Evolutionary conservation across 192 early-diverging fungal species (phyloP), one percentile per base, ranked within the genome.

Genomic region (Helicostylum pulchrum): DNA sequence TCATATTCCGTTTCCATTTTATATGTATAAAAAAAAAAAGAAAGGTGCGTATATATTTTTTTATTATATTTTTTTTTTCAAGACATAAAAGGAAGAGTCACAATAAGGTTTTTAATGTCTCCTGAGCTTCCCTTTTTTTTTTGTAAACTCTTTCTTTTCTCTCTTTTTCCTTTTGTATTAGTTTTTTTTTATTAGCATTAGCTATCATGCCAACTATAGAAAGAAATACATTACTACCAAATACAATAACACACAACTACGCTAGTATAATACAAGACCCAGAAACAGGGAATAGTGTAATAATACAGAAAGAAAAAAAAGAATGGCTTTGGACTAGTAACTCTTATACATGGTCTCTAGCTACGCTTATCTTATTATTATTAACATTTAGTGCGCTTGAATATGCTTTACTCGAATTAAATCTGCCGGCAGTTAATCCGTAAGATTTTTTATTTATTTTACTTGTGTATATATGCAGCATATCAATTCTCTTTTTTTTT

Each of bases 361-460:
- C 52, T 17, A 55, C 69, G 4, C 62, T 76, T 3, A 32, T 76
- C 34, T 8, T 62, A 4, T 44, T 71, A 19, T 43, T 72, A 0
- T 11, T 67, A 17, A 30, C 64, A 14, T 61, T 64, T 43, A 76
- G 65, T 17, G 30, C 54, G 7, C 21, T 71, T 4, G 34, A 72
- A 46, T 62, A 64, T 32, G 31, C 61, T 7, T 11, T 76, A 36
- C 56, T 76, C n/a, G 50, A 62, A 46, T 55, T 39, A 2, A 71
- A 65, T 45, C 49, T 76, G 14, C 74, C 74, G 19, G 65, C 53
- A 19, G 44, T 68, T 5, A 62, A 76, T 48, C 53, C 61, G 74
- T 71, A 65, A 63, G 68, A 66, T 3, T 8, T n/a, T 26, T 5
- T 26, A 23, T 23, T 5, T 11, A n/a, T 42, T 36, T 5, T 11